Evolutionary conservation across 2,329 filamentous ascomycete species (phyloP), one percentile per base, ranked within the genome.

Genomic region (Proliferodiscus dingleyae): DNA sequence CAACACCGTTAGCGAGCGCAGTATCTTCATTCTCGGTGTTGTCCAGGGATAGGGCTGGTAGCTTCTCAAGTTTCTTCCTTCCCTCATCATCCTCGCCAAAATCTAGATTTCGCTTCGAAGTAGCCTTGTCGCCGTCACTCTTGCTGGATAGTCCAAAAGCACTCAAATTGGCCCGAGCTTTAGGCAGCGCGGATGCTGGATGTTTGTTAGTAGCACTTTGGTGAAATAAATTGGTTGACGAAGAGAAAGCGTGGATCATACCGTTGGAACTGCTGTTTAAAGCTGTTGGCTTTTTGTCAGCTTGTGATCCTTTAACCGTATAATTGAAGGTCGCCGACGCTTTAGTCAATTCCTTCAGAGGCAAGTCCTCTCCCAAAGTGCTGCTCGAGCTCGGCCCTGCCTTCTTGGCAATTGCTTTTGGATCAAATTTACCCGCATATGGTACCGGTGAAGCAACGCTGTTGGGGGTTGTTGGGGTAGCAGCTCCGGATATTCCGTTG

Each of bases 11-110:
- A 77, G 56, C 77, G 73, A 48, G 75, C 74, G 61, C 62, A 61
- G 63, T 57, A 61, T 71, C 68, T 53, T 78, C 58, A 63, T 77
- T 72, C 53, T 83, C 78, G 50, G 74, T 68, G 55, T 77, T 77
- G 61, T 83, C 78, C 43, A 87, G 72, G 43, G 84, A 78, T 48
- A 87, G 80, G 54, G 84, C 84, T 47, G 91, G 90, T 50, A 98
- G 81, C 68, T 90, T 93, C 63, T 89, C 89, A 54, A 98, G 78
- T 70, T 94, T 96, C 64, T 89, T 87, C 61, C 87, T 83, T 2
- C 84, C 85, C 24, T 81, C 83, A 59, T 95, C 88, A 59, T 96
- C 91, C 61, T 96, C 91, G 50, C 87, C 90, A 57, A 96, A 83
- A 57, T 89, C 83, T 18, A 95, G 72, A 50, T 87, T 89, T 56